Conservation (phyloP, 345 rosid species). For the Corchorus capsularis region DNA sequence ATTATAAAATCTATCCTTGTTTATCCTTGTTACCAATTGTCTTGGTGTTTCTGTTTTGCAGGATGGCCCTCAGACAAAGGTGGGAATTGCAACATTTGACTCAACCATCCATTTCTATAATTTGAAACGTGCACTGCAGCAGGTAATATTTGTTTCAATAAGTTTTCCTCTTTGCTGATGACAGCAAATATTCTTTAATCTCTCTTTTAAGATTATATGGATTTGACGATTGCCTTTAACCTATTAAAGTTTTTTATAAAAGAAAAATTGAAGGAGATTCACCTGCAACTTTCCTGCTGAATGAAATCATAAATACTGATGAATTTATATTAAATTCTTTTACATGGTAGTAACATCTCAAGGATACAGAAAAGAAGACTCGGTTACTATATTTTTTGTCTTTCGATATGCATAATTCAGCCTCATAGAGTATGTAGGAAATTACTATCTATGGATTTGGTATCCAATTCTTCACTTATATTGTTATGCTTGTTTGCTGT, state of each 20-base stretch:
- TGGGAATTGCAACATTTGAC: conserved; percentile 96
- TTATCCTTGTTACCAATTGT: background rate
- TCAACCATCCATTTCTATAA: conserved; percentile 91
- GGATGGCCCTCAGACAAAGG: conserved; percentile 97
- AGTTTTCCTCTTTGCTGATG: background rate
- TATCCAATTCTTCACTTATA: background rate
- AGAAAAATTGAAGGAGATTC: background rate
- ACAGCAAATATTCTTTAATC: background rate
- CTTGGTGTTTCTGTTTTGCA: conserved; percentile 36
- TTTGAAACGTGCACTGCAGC: conserved; percentile 81
- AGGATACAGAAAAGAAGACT: background rate
- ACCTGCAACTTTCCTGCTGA: background rate
- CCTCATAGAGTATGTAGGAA: background rate
- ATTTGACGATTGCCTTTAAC: conserved; percentile 2
- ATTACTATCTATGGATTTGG: background rate
- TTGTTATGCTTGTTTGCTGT: background rate
- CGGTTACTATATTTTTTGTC: background rate
- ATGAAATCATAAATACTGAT: background rate
- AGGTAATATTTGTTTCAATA: conserved; percentile 37
- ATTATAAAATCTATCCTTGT: conserved; percentile 3
- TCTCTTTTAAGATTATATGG: background rate
- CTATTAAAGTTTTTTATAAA: background rate
- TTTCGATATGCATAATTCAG: conserved; percentile 7
- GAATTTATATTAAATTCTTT: no score
- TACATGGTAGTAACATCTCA: background rate